These are phyloP conservation scores for Gossypium davidsonii DNA, from an alignment of 441 rosid species.

Conservation along the genomic window DNA sequence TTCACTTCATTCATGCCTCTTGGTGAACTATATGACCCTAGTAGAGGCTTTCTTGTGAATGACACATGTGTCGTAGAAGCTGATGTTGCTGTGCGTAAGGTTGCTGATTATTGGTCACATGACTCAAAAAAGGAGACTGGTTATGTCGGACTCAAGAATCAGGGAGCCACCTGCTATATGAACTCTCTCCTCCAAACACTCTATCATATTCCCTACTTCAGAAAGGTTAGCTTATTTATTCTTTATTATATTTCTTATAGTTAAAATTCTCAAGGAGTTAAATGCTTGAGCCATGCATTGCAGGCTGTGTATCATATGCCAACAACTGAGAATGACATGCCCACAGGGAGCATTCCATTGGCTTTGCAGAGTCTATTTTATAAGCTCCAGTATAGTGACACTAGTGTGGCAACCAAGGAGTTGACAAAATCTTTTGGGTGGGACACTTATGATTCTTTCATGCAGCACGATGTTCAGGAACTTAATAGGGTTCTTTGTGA, in stretches of 20 bases:
- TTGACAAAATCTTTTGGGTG: slow-evolving; percentile 77
- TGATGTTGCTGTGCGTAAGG: slow-evolving; percentile 63
- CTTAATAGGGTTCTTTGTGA: slow-evolving; percentile 71
- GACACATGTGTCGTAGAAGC: slow-evolving; percentile 60
- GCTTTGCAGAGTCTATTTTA: slow-evolving; percentile 74
- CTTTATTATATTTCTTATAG: slow-evolving; percentile 7
- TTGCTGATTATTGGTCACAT: slow-evolving; percentile 61
- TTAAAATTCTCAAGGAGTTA: slow-evolving; percentile 9
- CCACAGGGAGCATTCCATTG: slow-evolving; percentile 69
- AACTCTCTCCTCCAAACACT: slow-evolving; percentile 73
- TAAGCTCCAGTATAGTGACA: slow-evolving; percentile 67
- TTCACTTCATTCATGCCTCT: slow-evolving; percentile 76
- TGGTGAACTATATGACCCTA: slow-evolving; percentile 58
- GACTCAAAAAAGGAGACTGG: slow-evolving; percentile 78
- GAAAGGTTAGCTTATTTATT: slow-evolving; percentile 39
- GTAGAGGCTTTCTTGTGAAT: slow-evolving; percentile 60
- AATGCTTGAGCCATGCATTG: slow-evolving; percentile 19
- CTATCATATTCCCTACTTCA: slow-evolving; percentile 70
- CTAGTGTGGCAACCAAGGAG: slow-evolving; percentile 73
- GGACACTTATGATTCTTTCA: slow-evolving; percentile 71
- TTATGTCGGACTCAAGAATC: slow-evolving; percentile 74
- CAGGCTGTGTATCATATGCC: slow-evolving; percentile 87
- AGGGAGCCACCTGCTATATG: slow-evolving; percentile 81
- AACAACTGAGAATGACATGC: slow-evolving; percentile 63
- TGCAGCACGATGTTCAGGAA: slow-evolving; percentile 86